Evolutionary conservation across 345 rosid species (phyloP), one percentile per base, ranked within the genome.

Genomic region (Dipteronia dyeriana): DNA sequence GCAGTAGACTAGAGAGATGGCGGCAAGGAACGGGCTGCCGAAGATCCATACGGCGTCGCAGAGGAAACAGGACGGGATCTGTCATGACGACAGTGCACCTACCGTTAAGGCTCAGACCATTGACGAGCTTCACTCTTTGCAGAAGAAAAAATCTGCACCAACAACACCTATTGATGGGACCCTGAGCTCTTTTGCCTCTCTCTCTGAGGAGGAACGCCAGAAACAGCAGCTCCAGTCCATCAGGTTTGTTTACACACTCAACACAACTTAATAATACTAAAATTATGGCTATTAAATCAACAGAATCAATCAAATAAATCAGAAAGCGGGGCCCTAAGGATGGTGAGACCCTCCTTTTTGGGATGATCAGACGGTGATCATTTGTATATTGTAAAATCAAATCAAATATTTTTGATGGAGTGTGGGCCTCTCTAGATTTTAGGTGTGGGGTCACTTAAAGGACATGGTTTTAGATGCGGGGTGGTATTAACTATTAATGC

Each of bases 51-150:
- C 95, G 66, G 25, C 54, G 47, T 6, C 77, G 26, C 72, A 76
- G 47, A 80, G 81, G 83, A 86, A 81, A 45, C 72, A 76, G 75
- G 77, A 63, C 70, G 87, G 29, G 68, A 67, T 91, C 56, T 93
- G 98, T 75, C 94, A 90, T 56, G 94, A 93, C 12, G 97, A 90
- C 86, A 90, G 91, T 68, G 82, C 85, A 0, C 84, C 91, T 20
- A 86, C 99, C 19, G 97, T 95, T 63, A 92, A 87, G 83, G 99
- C 85, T 0, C 89, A 91, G 80, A 95, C 99, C 9, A 82, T 93
- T 75, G 99, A 95, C 77, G 98, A 95, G 87, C 98, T 95, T 74
- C 99, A 93, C 79, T 92, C 96, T 4, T 87, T 95, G 56, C 99
- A 95, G 82, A 92, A 66, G 91, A 95, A 95, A 84, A 85, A 84